Evolutionary conservation across 768 basidiomycete species (phyloP).

Genomic region (Amanita rubescens): DNA sequence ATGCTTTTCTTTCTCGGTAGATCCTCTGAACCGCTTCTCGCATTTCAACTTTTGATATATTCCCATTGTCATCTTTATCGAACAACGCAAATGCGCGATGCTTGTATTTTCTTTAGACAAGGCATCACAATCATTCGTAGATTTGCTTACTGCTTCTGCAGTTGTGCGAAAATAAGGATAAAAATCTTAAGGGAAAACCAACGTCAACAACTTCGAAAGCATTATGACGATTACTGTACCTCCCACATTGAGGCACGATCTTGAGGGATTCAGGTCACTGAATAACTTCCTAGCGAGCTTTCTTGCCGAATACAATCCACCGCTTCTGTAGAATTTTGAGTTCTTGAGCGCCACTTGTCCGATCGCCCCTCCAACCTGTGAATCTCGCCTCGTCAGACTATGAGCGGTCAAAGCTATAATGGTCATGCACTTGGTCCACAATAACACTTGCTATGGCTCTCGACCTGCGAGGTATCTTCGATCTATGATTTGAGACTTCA

Average conservation of each 20-base stretch:
- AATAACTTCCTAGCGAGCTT: constrained; percentile 65
- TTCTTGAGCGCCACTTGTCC: constrained; percentile 66
- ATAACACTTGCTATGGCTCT: constrained; percentile 58
- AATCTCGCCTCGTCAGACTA: neutral
- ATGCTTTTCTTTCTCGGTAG: constrained; percentile 67
- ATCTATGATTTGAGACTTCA: constrained; percentile 4
- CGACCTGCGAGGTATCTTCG: constrained; percentile 32
- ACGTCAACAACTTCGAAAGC: neutral
- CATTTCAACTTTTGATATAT: constrained; percentile 74
- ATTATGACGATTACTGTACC: constrained; percentile 29
- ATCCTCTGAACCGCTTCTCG: constrained; percentile 76
- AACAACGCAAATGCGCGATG: constrained; percentile 64
- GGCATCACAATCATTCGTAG: constrained; percentile 2
- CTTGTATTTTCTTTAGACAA: constrained; percentile 23
- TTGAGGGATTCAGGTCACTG: constrained; percentile 50
- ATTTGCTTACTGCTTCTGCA: constrained; percentile 54
- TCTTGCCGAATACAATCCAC: constrained; percentile 55
- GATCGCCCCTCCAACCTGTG: constrained; percentile 51
- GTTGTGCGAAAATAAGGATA: constrained; percentile 67
- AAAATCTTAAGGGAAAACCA: constrained; percentile 44
- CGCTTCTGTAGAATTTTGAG: constrained; percentile 49
- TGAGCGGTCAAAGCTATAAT: neutral
- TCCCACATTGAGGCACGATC: constrained; percentile 59
- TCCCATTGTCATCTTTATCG: constrained; percentile 80
- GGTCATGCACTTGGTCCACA: constrained; percentile 49